Percentiles rank a stretch among this genome's conserved stretches.
phyloP scores from a whole-genome alignment of 1,284 basidiomycete species.

The Tylopilus orsonianus region DNA sequence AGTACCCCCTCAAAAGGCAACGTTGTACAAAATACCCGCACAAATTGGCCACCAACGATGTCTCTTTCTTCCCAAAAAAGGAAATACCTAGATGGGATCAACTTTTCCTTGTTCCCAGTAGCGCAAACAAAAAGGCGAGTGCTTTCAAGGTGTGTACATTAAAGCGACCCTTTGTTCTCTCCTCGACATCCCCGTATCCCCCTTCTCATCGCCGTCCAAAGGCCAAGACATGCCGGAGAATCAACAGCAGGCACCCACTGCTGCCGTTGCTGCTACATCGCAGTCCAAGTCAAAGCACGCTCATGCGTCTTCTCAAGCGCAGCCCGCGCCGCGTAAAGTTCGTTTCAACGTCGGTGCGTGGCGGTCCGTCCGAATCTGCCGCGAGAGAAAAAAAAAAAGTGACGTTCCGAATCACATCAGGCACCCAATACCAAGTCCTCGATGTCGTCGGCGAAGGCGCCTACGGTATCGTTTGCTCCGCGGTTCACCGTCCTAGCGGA shows the following conservation, averaged over 20 bases:
- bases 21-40: slow-evolving; percentile 3
- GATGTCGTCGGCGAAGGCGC: slow-evolving; percentile 90
- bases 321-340: slow-evolving; percentile 80
- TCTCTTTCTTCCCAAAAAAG: slow-evolving; percentile 5
- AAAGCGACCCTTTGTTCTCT: slow-evolving; percentile 15
- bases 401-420: slow-evolving; percentile 36
- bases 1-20: neutral
- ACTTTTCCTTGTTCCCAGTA: slow-evolving; percentile 20
- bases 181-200: slow-evolving; percentile 6
- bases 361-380: neutral
- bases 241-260: slow-evolving; percentile 14
- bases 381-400: neutral
- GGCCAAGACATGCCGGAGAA: slow-evolving; percentile 28
- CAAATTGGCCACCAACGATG: slow-evolving; percentile 4
- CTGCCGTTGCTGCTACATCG: too few relatives aligned
- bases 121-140: slow-evolving; percentile 17
- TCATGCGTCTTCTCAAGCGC: slow-evolving; percentile 59
- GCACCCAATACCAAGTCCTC: slow-evolving; percentile 83
- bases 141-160: slow-evolving; percentile 6
- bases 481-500: slow-evolving; percentile 77
- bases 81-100: slow-evolving; percentile 4
- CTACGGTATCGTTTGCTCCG: slow-evolving; percentile 88
- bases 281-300: slow-evolving; percentile 58
- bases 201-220: neutral
- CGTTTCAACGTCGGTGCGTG: slow-evolving; percentile 88